Evolutionary conservation across 257 asterid genomes (phyloP).

Genomic region (Lavandula angustifolia): DNA sequence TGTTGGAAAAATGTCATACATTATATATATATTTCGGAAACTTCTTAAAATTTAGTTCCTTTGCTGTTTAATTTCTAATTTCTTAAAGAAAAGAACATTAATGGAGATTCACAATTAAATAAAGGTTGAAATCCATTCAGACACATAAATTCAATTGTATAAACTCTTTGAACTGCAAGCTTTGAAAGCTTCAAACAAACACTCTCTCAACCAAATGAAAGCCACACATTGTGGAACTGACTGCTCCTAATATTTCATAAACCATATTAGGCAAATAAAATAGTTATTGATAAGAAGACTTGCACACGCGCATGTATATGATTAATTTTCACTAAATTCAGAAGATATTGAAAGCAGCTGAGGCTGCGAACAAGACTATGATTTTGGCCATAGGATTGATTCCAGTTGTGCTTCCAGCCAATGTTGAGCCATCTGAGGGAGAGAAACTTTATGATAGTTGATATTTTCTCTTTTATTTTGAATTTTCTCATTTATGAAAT

Average conservation of each 20-base stretch:
- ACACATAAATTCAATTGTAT: constrained; percentile 3
- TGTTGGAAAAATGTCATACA: too few species aligned
- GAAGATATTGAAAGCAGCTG: constrained; percentile 34
- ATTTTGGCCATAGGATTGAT: constrained; percentile 30
- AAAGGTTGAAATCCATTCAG: background rate
- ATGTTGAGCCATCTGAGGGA: constrained; percentile 41
- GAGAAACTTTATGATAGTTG: too few species aligned
- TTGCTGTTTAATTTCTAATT: too few species aligned
- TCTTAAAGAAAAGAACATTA: background rate
- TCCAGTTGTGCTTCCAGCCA: constrained; percentile 35
- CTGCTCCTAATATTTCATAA: constrained; percentile 12
- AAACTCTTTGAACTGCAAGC: background rate
- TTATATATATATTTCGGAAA: too few species aligned
- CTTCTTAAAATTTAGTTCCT: too few species aligned
- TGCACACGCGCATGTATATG: background rate
- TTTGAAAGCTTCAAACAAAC: background rate
- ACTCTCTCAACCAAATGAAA: background rate
- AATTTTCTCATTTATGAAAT: too few species aligned
- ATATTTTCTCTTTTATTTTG: too few species aligned
- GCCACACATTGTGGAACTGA: constrained; percentile 19
- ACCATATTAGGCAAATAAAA: constrained; percentile 20
- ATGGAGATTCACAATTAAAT: background rate
- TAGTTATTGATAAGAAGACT: background rate
- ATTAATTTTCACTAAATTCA: constrained; percentile 4
- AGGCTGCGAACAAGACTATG: constrained; percentile 42